Evolutionary conservation across 306 rosid species (phyloP).

Genomic region (Arachis stenosperma): DNA sequence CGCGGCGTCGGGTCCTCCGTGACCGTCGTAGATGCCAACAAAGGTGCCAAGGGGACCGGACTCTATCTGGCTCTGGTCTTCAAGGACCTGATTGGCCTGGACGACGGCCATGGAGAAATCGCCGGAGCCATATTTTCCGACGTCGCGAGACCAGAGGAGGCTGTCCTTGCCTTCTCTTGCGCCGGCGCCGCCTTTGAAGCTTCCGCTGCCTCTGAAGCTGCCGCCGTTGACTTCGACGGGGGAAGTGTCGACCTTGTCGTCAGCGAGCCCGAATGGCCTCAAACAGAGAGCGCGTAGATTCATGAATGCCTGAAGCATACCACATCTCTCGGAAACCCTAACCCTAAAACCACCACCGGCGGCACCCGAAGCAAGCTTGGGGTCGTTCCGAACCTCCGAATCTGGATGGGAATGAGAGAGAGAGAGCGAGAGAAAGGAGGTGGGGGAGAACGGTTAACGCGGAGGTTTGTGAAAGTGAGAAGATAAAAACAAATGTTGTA

Average conservation of each 20-base stretch:
- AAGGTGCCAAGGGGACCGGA: conserved; percentile 83
- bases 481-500: background rate
- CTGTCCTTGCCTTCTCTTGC: conserved; percentile 57
- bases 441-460: conserved; percentile 19
- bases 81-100: conserved; percentile 79
- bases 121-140: conserved; percentile 64
- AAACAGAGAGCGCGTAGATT: conserved; percentile 76
- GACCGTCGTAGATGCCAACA: conserved; percentile 81
- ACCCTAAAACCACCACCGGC: conserved; percentile 42
- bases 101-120: conserved; percentile 85
- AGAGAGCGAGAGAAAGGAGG: background rate
- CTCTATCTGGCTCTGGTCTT: conserved; percentile 81
- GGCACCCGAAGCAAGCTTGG: conserved; percentile 29
- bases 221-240: conserved; percentile 51
- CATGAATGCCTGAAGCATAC: conserved; percentile 87
- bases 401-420: conserved; percentile 29
- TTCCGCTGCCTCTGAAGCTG: too few species aligned
- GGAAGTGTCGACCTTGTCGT: conserved; percentile 48
- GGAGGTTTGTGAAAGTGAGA: conserved; percentile 33
- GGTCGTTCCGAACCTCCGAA: conserved; percentile 31
- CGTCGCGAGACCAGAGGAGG: conserved; percentile 71
- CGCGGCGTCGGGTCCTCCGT: conserved; percentile 76
- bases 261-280: conserved; percentile 70
- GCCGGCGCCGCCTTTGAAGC: conserved; percentile 1
- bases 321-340: conserved; percentile 80